A percentile compares a stretch with the other conserved stretches of the same genome.
phyloP scores from a whole-genome alignment of 495 filamentous ascomycete genomes.

The Talaromyces adpressus region DNA sequence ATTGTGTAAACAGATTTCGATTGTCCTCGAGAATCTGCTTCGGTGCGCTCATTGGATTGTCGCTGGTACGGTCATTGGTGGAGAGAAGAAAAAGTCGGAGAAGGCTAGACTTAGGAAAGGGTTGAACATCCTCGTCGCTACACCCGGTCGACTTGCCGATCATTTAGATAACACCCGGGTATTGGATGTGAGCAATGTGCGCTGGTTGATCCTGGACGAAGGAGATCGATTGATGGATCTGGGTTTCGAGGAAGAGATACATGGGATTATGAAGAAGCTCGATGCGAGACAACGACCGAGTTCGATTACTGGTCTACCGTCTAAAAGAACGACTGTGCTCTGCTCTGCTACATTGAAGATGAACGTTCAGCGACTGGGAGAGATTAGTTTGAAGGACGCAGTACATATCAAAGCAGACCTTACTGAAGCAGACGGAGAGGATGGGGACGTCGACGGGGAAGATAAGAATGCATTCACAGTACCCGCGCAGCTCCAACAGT shows the following conservation, averaged over 20 bases:
- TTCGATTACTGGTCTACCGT: slow-evolving; percentile 55
- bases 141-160: slow-evolving; percentile 82
- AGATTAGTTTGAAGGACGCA: slow-evolving; percentile 91
- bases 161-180: slow-evolving; percentile 88
- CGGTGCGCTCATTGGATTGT: slow-evolving; percentile 87
- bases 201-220: slow-evolving; percentile 93
- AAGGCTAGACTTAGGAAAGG: slow-evolving; percentile 90
- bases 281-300: slow-evolving; percentile 37
- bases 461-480: slow-evolving; percentile 55
- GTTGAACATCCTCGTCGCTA: slow-evolving; percentile 90
- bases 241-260: slow-evolving; percentile 86
- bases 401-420: slow-evolving; percentile 72
- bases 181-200: slow-evolving; percentile 77
- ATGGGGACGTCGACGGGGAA: slow-evolving; percentile 23
- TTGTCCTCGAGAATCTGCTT: slow-evolving; percentile 73
- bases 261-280: slow-evolving; percentile 74
- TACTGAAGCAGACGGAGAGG: slow-evolving; percentile 36
- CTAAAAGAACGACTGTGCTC: slow-evolving; percentile 74
- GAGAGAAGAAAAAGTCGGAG: slow-evolving; percentile 95
- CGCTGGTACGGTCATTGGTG: slow-evolving; percentile 84
- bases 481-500: slow-evolving; percentile 87
- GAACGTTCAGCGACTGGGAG: slow-evolving; percentile 83
- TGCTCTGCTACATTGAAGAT: slow-evolving; percentile 97
- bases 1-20: slow-evolving; percentile 83
- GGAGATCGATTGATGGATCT: slow-evolving; percentile 95